These are phyloP conservation scores for Gentiana macrophylla DNA, from an alignment of 257 asterid genomes.

Conservation along the genomic window DNA sequence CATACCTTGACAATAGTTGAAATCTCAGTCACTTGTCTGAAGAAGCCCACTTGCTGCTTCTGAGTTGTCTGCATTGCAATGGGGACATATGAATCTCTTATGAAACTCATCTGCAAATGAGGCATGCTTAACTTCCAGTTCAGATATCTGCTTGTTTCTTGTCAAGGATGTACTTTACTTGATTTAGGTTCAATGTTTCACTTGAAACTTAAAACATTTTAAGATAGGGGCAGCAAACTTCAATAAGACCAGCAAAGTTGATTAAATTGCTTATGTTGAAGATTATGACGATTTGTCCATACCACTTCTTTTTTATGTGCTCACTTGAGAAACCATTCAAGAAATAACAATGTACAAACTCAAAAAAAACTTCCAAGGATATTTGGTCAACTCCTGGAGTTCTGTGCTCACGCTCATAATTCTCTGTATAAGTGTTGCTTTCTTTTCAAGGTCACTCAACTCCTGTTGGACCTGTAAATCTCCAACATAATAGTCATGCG, in stretches of 20 bases:
- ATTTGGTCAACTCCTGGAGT: conserved; percentile 66
- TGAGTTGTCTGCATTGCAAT: conserved; percentile 59
- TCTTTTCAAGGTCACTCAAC: conserved; percentile 43
- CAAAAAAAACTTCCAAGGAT: conserved; percentile 33
- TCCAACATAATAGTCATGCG: conserved; percentile 5
- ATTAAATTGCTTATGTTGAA: too few relatives aligned
- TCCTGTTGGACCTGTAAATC: conserved; percentile 47
- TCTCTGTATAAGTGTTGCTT: conserved; percentile 42
- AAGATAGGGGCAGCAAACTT: too few relatives aligned
- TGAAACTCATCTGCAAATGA: conserved; percentile 67
- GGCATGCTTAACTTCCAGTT: conserved; percentile 45
- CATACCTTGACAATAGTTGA: conserved; percentile 26
- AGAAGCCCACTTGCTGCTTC: conserved; percentile 39
- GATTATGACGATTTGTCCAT: too few relatives aligned
- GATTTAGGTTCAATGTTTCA: too few relatives aligned
- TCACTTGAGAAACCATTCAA: too few relatives aligned
- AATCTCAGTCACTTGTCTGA: conserved; percentile 25
- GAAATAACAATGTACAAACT: too few relatives aligned
- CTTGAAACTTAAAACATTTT: too few relatives aligned
- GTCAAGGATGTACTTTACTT: conserved; percentile 36
- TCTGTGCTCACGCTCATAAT: conserved; percentile 43
- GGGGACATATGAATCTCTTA: conserved; percentile 49
- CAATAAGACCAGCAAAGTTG: too few relatives aligned
- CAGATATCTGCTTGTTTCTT: conserved; percentile 57
- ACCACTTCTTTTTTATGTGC: too few relatives aligned